Base-by-base conservation (phyloP, 106 monocot species). In the Xerophyta viscosa region DNA sequence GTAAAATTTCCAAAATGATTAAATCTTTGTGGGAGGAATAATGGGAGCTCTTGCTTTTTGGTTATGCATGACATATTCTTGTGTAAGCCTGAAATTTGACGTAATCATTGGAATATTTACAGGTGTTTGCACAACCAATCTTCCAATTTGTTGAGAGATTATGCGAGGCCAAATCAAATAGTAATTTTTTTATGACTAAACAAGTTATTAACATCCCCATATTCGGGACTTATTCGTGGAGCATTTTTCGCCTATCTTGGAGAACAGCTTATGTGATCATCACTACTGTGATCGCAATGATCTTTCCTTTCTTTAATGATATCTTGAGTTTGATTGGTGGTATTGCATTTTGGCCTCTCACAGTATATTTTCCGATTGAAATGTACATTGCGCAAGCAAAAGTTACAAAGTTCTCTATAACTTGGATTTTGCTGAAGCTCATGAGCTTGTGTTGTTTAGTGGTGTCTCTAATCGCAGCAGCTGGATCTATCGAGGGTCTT, bases 221-320 rank as follows among this genome's bases (percentile, higher is more conserved):
- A 9, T 1, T 62, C 1, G 70, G 70, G 0, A 12, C 24, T 8
- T 70, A 70, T 20, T 28, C 54, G 10, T 24, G 53, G 26, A 62
- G 43, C 47, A 37, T 53, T n/a, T 69, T 76, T 37, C 52, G 70
- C 7, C 15, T 76, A 23, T 47, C 50, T 3, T 70, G 70, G 65
- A 59, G 76, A 24, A 61, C 76, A 7, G 29, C 27, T 2, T 70
- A 65, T 31, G 70, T 70, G 0, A 27, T 57, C 15, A 41, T 49
- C 42, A 70, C 70, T 1, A 46, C 76, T 6, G 37, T 70, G 28
- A 29, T 66, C 1, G 70, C 76, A 23, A 70, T 76, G 69, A 65
- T 70, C 65, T 70, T 76, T 29, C 76, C 76, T 19, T 76, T 76
- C 66, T 76, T 76, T 65, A 76, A 76, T 3, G 72, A 72, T 58